Evolutionary conservation across 2,329 filamentous ascomycete genomes (phyloP).

Genomic region (Paecilomyces variotii): DNA sequence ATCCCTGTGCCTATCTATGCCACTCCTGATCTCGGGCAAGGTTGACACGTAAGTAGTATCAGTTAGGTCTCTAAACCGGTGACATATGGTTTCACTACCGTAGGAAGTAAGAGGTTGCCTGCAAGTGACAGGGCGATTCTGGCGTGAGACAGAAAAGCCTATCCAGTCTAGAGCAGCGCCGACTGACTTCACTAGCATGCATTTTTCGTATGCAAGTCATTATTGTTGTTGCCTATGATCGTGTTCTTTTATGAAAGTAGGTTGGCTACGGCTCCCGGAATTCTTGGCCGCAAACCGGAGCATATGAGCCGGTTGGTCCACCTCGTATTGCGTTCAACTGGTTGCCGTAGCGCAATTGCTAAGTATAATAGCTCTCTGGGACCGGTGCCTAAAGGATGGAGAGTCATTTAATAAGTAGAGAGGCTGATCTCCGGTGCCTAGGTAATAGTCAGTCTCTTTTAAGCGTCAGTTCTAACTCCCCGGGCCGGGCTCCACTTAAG

Average conservation of each 20-base stretch:
- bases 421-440: background rate
- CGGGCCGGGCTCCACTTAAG: too few relatives aligned
- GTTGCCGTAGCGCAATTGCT: background rate
- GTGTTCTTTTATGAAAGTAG: background rate
- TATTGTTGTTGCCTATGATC: background rate
- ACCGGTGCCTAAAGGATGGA: background rate
- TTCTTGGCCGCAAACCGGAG: background rate
- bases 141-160: background rate
- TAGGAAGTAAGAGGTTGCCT: background rate
- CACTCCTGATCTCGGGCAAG: background rate
- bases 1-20: background rate
- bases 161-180: background rate
- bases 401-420: background rate
- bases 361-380: background rate
- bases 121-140: background rate
- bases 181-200: background rate
- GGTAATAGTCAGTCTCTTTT: background rate
- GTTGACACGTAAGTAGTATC: background rate
- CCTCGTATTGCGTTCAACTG: background rate
- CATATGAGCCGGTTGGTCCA: background rate
- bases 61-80: background rate
- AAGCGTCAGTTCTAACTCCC: background rate
- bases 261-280: background rate
- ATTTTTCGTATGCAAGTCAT: background rate
- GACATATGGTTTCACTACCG: background rate